Evolutionary conservation across 2,329 filamentous ascomycete species (phyloP).

Genomic region (Diplodia sapinea): DNA sequence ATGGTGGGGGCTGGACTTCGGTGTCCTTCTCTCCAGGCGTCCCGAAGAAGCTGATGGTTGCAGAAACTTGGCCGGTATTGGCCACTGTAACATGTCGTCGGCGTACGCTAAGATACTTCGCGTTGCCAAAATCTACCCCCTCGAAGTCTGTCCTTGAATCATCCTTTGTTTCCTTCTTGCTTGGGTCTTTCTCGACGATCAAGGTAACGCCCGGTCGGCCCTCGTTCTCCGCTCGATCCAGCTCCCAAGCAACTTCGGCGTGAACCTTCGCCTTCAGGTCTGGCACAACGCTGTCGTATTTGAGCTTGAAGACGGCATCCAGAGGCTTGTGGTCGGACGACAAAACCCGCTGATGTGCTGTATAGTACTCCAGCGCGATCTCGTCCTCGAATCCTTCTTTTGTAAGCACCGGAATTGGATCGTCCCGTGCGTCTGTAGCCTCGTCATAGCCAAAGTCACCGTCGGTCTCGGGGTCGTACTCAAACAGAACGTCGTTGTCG

Average conservation of each 20-base stretch:
- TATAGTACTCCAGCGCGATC: constrained; percentile 70
- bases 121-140: constrained; percentile 77
- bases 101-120: constrained; percentile 71
- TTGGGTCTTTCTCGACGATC: constrained; percentile 67
- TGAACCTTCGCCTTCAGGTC: constrained; percentile 84
- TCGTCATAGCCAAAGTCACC: constrained; percentile 63
- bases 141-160: constrained; percentile 52
- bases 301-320: constrained; percentile 78
- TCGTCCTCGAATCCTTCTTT: constrained; percentile 65
- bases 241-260: constrained; percentile 82
- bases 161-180: constrained; percentile 40
- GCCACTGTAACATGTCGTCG: constrained; percentile 78
- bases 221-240: constrained; percentile 93
- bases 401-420: constrained; percentile 59
- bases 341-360: constrained; percentile 84
- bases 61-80: constrained; percentile 84
- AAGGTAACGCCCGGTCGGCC: constrained; percentile 81
- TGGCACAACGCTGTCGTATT: constrained; percentile 85
- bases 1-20: constrained; percentile 59
- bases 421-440: constrained; percentile 58
- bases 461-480: constrained; percentile 86
- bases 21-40: constrained; percentile 62
- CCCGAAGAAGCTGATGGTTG: constrained; percentile 80
- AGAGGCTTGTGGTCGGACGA: constrained; percentile 97
- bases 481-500: constrained; percentile 84